phyloP scores from a whole-genome alignment of 306 rosid species.

The Sesbania bispinosa region DNA sequence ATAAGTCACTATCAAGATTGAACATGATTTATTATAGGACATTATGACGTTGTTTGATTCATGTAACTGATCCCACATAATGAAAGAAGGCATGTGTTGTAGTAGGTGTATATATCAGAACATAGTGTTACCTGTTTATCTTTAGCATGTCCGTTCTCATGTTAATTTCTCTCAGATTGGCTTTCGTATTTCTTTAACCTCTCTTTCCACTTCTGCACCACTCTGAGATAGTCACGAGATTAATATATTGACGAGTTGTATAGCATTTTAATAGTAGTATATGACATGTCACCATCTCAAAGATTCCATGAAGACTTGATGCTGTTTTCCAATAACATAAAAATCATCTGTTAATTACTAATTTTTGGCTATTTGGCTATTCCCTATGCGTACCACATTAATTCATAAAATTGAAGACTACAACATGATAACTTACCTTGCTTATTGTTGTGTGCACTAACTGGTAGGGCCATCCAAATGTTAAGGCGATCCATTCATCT shows the following conservation, averaged over 20 bases:
- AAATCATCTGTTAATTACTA: background rate
- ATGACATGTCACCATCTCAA: background rate
- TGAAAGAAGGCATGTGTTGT: too few relatives aligned
- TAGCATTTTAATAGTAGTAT: background rate
- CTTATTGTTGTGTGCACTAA: conserved; percentile 10
- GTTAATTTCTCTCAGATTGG: too few relatives aligned
- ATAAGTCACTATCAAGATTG: too few relatives aligned
- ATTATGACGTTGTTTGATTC: too few relatives aligned
- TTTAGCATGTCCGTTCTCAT: background rate
- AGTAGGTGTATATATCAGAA: background rate
- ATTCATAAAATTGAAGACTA: background rate
- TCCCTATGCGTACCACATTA: background rate
- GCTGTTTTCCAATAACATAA: background rate
- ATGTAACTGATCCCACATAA: too few relatives aligned
- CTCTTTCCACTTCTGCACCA: too few relatives aligned
- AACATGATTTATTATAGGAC: too few relatives aligned
- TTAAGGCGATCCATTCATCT: conserved; percentile 87
- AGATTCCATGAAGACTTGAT: background rate
- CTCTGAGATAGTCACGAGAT: too few relatives aligned
- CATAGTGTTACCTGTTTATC: background rate
- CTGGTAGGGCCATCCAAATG: conserved; percentile 87
- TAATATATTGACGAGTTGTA: background rate
- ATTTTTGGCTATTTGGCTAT: too few relatives aligned
- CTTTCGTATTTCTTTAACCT: too few relatives aligned
- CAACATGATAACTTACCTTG: background rate